These are phyloP conservation scores for Epichloe uncinata DNA, from an alignment of 2,329 filamentous ascomycete genomes.

Conservation along the genomic window DNA sequence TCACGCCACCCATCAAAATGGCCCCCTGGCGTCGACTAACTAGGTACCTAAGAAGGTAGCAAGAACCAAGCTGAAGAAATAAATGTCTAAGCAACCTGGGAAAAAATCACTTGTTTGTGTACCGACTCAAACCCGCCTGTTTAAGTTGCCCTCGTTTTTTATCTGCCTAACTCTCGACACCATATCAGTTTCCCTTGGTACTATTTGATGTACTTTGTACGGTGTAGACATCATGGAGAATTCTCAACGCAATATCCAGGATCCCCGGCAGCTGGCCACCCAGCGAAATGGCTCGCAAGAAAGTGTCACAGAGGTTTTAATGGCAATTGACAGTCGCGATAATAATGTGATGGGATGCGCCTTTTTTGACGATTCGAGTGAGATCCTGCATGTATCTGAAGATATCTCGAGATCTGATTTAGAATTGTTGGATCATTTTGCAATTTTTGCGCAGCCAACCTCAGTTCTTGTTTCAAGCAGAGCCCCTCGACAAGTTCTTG, in stretches of 20 bases:
- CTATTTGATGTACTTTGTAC: too few relatives aligned
- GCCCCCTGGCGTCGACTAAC: too few relatives aligned
- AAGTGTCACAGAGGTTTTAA: conserved; percentile 47
- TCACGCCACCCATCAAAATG: too few relatives aligned
- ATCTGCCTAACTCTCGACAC: too few relatives aligned
- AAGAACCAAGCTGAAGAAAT: too few relatives aligned
- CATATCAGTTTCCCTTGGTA: too few relatives aligned
- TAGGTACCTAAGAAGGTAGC: too few relatives aligned
- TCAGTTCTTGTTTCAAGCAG: conserved; percentile 38
- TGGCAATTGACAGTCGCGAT: conserved; percentile 67
- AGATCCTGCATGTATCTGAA: conserved; percentile 61
- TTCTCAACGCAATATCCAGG: background rate
- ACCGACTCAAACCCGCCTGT: too few relatives aligned
- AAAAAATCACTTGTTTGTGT: too few relatives aligned
- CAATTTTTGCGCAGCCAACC: conserved; percentile 41
- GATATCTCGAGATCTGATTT: conserved; percentile 57
- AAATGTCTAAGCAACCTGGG: too few relatives aligned
- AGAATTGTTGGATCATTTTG: conserved; percentile 51
- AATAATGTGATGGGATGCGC: conserved; percentile 65
- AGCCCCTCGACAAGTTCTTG: conserved; percentile 26
- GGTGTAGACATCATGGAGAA: background rate
- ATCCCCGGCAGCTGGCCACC: background rate
- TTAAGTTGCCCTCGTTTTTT: too few relatives aligned
- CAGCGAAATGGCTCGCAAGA: background rate
- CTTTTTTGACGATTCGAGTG: conserved; percentile 61